Conservation (phyloP, 495 filamentous ascomycete species). For the Durotheca rogersii region DNA sequence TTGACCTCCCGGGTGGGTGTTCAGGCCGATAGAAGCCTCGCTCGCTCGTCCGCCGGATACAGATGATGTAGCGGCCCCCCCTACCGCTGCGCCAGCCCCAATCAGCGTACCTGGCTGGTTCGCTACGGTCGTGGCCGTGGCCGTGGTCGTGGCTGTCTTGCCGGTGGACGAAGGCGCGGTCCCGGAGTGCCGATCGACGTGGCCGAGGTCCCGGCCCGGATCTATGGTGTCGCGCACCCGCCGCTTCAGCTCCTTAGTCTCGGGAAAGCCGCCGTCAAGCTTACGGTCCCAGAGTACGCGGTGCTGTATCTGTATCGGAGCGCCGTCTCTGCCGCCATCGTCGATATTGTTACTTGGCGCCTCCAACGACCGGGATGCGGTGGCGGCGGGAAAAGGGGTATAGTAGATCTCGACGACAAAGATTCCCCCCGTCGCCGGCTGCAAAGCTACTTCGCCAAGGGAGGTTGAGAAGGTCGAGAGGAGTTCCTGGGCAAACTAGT, state of each 20-base stretch:
- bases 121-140: not conserved
- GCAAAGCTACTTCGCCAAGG: slow-evolving; percentile 87
- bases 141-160: not conserved
- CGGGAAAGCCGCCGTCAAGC: slow-evolving; percentile 84
- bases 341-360: slow-evolving; percentile 69
- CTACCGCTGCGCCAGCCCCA: not conserved
- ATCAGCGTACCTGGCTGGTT: not conserved
- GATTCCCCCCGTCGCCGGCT: slow-evolving; percentile 79
- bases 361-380: slow-evolving; percentile 46
- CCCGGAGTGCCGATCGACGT: slow-evolving; percentile 69
- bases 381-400: slow-evolving; percentile 23
- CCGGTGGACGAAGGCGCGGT: slow-evolving; percentile 23
- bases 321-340: slow-evolving; percentile 80
- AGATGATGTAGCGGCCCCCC: too few relatives aligned
- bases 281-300: slow-evolving; percentile 85
- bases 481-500: slow-evolving; percentile 90
- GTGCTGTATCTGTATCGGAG: slow-evolving; percentile 18
- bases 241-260: slow-evolving; percentile 87
- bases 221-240: slow-evolving; percentile 82
- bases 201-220: slow-evolving; percentile 74
- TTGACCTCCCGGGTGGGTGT: slow-evolving; percentile 12
- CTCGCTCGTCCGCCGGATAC: slow-evolving; percentile 1
- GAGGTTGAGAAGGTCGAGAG: slow-evolving; percentile 89
- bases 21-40: slow-evolving; percentile 8
- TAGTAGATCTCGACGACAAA: slow-evolving; percentile 70